Evolutionary conservation across 2,329 filamentous ascomycete genomes (phyloP).

Genomic region (Stagonosporopsis chrysanthemi): DNA sequence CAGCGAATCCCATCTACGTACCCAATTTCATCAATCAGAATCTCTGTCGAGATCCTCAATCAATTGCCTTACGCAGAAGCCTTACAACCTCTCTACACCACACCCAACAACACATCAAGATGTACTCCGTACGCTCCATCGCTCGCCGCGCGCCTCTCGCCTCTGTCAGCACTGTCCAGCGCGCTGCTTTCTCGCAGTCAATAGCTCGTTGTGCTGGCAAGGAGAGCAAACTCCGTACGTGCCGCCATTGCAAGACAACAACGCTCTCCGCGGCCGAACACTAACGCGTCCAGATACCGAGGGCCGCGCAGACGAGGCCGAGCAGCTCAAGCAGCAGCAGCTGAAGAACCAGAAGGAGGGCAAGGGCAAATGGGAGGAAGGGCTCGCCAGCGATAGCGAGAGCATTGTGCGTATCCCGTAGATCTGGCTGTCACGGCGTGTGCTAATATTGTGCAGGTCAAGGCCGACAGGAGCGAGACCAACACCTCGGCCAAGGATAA

Average conservation of each 20-base stretch:
- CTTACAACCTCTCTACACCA: background rate
- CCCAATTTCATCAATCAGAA: conserved; percentile 10
- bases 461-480: conserved; percentile 55
- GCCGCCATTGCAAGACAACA: background rate
- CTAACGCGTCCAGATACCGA: conserved; percentile 38
- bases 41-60: background rate
- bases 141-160: conserved; percentile 40
- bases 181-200: conserved; percentile 50
- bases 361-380: conserved; percentile 54
- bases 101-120: conserved; percentile 16
- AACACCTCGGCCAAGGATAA: conserved; percentile 48
- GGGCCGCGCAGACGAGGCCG: conserved; percentile 50
- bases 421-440: background rate
- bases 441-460: conserved; percentile 39
- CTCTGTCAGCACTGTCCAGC: conserved; percentile 39
- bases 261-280: conserved; percentile 1
- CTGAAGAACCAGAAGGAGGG: conserved; percentile 55
- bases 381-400: conserved; percentile 54
- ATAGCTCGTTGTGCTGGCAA: conserved; percentile 52
- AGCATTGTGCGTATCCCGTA: conserved; percentile 41
- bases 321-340: conserved; percentile 54
- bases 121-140: conserved; percentile 45
- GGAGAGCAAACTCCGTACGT: conserved; percentile 55
- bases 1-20: background rate
- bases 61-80: background rate